These are phyloP conservation scores for Pyrus hybrid DNA, from an alignment of 331 rosid species.

Conservation along the genomic window DNA sequence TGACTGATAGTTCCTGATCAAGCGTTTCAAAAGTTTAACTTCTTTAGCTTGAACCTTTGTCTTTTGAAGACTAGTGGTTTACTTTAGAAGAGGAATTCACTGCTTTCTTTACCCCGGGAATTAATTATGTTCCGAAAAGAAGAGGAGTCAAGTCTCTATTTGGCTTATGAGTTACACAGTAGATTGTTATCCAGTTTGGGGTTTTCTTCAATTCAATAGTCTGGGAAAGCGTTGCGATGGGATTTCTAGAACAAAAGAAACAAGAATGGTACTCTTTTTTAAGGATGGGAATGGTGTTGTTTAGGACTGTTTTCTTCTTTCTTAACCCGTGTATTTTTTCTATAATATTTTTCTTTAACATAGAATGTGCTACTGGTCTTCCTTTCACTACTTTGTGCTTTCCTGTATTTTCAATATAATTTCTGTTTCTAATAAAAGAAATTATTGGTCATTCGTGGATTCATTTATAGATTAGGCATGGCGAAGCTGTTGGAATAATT, in stretches of 20 bases:
- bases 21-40: neutral
- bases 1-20: neutral
- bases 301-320: neutral
- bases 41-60: neutral
- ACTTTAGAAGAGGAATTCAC: neutral
- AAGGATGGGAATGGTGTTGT: neutral
- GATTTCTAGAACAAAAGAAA: neutral
- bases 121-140: neutral
- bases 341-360: neutral
- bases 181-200: neutral
- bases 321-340: neutral
- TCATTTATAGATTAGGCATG: slow-evolving; percentile 73
- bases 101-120: neutral
- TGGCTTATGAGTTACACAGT: neutral
- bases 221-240: neutral
- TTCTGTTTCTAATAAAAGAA: neutral
- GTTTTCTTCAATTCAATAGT: neutral
- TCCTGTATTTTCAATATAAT: neutral
- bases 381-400: neutral
- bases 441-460: neutral
- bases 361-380: neutral
- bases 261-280: neutral
- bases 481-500: slow-evolving; percentile 97
- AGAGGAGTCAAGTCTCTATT: neutral
- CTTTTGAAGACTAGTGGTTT: neutral